Evolutionary conservation across 768 basidiomycete species (phyloP).

Genomic region (Termitomyces sp.): DNA sequence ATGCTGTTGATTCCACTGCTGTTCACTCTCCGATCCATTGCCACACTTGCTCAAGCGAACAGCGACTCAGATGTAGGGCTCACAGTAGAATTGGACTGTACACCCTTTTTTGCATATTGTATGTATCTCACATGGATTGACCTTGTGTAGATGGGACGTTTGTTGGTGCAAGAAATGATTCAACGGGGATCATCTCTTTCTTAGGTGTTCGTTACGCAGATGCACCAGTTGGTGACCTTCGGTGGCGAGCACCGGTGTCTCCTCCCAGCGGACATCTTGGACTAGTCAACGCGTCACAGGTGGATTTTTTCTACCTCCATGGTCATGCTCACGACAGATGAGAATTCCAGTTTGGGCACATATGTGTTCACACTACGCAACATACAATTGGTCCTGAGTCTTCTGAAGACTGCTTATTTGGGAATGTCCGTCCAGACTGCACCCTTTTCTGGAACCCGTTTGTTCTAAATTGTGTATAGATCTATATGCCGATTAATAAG

Average conservation of each 20-base stretch:
- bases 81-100: background rate
- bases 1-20: background rate
- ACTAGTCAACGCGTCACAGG: constrained; percentile 29
- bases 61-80: background rate
- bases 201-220: constrained; percentile 39
- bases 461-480: constrained; percentile 14
- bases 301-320: constrained; percentile 6
- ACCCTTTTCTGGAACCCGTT: background rate
- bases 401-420: constrained; percentile 39
- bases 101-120: background rate
- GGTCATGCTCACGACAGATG: background rate
- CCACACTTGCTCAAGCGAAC: background rate
- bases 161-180: constrained; percentile 23
- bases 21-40: background rate
- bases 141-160: constrained; percentile 23
- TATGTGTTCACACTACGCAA: constrained; percentile 29
- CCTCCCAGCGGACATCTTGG: constrained; percentile 32
- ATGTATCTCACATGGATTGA: background rate
- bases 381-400: constrained; percentile 21
- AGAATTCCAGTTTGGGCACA: constrained; percentile 26
- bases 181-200: constrained; percentile 29
- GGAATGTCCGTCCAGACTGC: constrained; percentile 25
- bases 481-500: constrained; percentile 25
- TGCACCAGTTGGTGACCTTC: constrained; percentile 33
- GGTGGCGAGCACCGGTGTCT: constrained; percentile 34